phyloP scores from a whole-genome alignment of 2,329 filamentous ascomycete genomes.

The Colletotrichum tropicale region DNA sequence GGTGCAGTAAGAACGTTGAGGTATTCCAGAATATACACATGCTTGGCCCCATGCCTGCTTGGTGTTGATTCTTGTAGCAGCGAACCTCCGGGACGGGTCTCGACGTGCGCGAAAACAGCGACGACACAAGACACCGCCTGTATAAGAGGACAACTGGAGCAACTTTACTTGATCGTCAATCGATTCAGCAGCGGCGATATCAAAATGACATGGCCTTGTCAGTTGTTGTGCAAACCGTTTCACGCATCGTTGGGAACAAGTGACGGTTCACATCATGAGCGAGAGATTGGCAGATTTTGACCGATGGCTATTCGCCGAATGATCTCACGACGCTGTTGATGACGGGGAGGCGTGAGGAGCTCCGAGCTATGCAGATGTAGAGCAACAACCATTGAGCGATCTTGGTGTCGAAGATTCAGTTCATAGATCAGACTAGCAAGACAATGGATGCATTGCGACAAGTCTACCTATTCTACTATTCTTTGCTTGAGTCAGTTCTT shows the following conservation, averaged over 20 bases:
- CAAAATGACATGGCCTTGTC: too few species aligned
- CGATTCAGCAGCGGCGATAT: not conserved
- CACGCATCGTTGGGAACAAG: not conserved
- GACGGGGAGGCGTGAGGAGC: not conserved
- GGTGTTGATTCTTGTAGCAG: not conserved
- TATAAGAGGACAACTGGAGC: not conserved
- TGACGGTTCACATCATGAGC: accelerated
- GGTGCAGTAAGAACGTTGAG: not conserved
- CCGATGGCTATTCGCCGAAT: not conserved
- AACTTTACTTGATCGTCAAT: not conserved
- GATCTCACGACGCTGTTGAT: not conserved
- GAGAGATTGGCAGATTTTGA: not conserved
- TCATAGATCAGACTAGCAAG: not conserved
- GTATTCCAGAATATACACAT: not conserved
- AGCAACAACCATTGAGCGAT: not conserved
- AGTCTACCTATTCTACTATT: accelerated
- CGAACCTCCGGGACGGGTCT: accelerated
- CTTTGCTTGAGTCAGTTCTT: not conserved
- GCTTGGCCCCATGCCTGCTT: not conserved
- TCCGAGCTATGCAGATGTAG: accelerated
- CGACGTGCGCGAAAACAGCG: not conserved
- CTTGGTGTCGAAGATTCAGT: accelerated
- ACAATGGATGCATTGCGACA: not conserved
- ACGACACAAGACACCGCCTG: not conserved
- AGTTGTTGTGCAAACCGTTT: not conserved